Base-by-base conservation (phyloP, 495 filamentous ascomycete species). In the Lasiosphaeris hirsuta region DNA sequence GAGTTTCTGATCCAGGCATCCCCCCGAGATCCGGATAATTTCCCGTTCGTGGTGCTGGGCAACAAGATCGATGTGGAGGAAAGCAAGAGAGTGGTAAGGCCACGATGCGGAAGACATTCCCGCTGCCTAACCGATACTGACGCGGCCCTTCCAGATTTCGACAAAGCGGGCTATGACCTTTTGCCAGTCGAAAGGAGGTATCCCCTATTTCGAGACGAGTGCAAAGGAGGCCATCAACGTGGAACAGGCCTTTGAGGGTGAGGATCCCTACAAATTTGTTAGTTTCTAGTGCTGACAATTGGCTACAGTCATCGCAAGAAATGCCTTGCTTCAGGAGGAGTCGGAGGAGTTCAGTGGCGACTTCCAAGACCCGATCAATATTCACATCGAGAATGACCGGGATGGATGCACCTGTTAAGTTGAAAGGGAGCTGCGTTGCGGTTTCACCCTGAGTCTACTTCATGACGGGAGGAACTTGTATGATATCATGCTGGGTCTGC, bases 31-130 rank as follows among this genome's bases (percentile, higher is more conserved):
- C 94, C 94, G 4, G 94, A 97, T 75, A 96, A 85, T 72, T 99
- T 99, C 69, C 94, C 94, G 44, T 99, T 99, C 70, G 94, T 96
- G 48, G 92, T 97, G 18, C 84, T 99, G 50, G 94, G 95, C 36
- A 99, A 99, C 78, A 99, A 99, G 81, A 95, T 97, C 67, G 94
- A 99, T 79, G 88, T 96, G 37, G 92, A 97, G 69, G 94, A 99
- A 75, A 95, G 86, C 81, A 97, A 96, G 81, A 81, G 94, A 64
- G 90, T 94, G 80, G 86, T 87, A 69, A 59, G 81, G 77, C 23
- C 13, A 18, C 2, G 7, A 7, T 17, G 8, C 35, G 10, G 2
- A 30, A 30, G 5, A 30, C 5, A 30, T 14, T 13, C 10, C 7
- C 1, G 23, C n/a, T 36, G 46, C 7, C 7, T 41, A 33, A 15